Base-by-base conservation (phyloP, 331 rosid genomes). In the Telfairia occidentalis region DNA sequence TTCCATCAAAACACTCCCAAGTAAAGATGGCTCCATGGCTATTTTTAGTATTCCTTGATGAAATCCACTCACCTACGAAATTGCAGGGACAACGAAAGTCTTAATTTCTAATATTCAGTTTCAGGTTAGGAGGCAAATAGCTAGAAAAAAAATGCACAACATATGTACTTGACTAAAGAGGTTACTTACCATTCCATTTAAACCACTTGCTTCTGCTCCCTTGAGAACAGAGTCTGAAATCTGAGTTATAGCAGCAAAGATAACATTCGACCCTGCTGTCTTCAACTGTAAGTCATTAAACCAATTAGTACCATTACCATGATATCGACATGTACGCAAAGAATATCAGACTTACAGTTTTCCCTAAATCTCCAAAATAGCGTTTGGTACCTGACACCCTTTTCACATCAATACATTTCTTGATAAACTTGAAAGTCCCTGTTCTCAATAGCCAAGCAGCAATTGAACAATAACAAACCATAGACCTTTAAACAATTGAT, bases 171-270 rank as follows among this genome's bases (percentile, higher is more conserved):
- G 26, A 45, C 28, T 5, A 48, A 57, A 43, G 29, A 73, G 42
- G 23, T 54, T 42, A 55, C 71, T 49, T 86, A 91, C 98, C 98
- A 94, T 81, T 85, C 98, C 98, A 55, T 87, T 87, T 71, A 94
- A 86, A 55, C 98, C 98, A 79, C 86, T 89, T 80, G 97, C 88
- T 79, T 94, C 97, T 84, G 98, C 97, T 57, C 97, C 97, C 80
- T 82, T 94, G 67, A 94, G 90, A 87, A 94, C 81, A 79, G 97
- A 91, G 85, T 94, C 98, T 70, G 98, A 91, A 85, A 91, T 88
- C 84, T 94, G 97, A 60, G 98, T 87, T 75, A 94, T 84, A 10
- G 96, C 98, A 50, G 96, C 88, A 79, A 89, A 94, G 69, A 85
- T 87, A 65, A 94, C 84, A 83, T 94, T 94, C 38, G 97, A 88